A percentile compares a stretch with the other conserved stretches of the same genome.
Conservation (phyloP, 139 green algal genomes). For the Micractinium conductrix region DNA sequence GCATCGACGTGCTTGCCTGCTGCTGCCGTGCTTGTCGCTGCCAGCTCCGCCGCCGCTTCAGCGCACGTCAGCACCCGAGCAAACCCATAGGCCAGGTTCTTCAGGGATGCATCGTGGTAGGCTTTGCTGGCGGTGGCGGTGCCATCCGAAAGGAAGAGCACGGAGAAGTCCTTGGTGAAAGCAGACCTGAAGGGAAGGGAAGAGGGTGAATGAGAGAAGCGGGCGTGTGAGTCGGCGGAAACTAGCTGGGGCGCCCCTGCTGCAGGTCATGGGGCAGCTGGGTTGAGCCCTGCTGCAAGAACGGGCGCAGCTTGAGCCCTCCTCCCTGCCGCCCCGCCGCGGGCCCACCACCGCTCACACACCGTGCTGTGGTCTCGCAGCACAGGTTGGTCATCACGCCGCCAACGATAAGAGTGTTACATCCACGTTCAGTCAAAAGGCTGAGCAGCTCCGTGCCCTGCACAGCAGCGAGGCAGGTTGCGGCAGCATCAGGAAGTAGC, state of each 20-base stretch:
- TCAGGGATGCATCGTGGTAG: constrained; percentile 12
- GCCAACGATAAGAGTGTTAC: constrained; percentile 15
- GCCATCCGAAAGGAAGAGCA: constrained; percentile 22
- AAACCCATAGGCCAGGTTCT: constrained; percentile 25
- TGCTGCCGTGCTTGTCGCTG: no score
- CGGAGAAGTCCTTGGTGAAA: constrained; percentile 30
- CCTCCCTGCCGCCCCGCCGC: no score
- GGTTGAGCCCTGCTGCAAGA: no score
- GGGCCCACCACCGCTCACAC: no score
- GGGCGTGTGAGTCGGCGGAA: no score
- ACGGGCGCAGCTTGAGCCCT: no score
- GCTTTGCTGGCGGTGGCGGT: background rate
- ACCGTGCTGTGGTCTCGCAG: constrained; percentile 28
- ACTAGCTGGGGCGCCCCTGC: no score
- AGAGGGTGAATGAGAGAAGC: no score
- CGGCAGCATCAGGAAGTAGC: no score
- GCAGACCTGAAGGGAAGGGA: constrained; percentile 11
- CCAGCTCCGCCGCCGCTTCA: background rate
- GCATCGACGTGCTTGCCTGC: no score
- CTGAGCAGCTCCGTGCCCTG: constrained; percentile 30
- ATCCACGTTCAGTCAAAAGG: background rate
- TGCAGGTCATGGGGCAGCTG: no score
- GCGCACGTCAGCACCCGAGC: constrained; percentile 16
- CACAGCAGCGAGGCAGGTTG: background rate
- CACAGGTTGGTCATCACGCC: constrained; percentile 36